Conservation (phyloP, 139 green algal genomes). For the Chlorella sp. region DNA sequence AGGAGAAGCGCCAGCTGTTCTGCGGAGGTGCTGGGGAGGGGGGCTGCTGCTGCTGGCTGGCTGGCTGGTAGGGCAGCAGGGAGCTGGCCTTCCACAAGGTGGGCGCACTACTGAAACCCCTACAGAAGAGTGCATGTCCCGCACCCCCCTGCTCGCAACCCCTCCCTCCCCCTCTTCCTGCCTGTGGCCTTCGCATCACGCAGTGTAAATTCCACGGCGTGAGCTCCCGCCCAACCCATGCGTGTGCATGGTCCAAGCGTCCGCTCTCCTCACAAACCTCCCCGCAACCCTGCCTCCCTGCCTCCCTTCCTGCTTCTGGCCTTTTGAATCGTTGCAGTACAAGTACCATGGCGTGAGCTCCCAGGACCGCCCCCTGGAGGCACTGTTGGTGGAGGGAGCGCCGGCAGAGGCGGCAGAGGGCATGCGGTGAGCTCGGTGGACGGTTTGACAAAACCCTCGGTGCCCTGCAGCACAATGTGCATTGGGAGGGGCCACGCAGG, state of each 20-base stretch:
- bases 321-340: slow-evolving; percentile 16
- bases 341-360: slow-evolving; percentile 59
- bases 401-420: background rate
- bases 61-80: too few relatives aligned
- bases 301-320: background rate
- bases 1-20: background rate
- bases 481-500: background rate
- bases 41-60: too few relatives aligned
- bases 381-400: slow-evolving; percentile 10
- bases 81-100: too few relatives aligned
- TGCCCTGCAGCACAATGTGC: background rate
- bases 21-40: background rate
- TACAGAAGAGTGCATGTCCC: too few relatives aligned
- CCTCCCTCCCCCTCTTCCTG: background rate
- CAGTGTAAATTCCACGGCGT: too few relatives aligned
- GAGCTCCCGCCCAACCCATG: background rate
- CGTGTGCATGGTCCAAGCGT: background rate
- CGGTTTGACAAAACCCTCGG: background rate
- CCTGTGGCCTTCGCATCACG: background rate
- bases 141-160: too few relatives aligned
- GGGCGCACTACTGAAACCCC: too few relatives aligned
- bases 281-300: background rate
- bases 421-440: slow-evolving; percentile 1
- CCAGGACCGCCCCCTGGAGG: slow-evolving; percentile 35
- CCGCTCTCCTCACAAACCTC: background rate